Percentiles rank a stretch among this genome's conserved stretches.
Evolutionary conservation across 1,284 basidiomycete genomes (phyloP).

Genomic region (Rhodotorula glutinis): DNA sequence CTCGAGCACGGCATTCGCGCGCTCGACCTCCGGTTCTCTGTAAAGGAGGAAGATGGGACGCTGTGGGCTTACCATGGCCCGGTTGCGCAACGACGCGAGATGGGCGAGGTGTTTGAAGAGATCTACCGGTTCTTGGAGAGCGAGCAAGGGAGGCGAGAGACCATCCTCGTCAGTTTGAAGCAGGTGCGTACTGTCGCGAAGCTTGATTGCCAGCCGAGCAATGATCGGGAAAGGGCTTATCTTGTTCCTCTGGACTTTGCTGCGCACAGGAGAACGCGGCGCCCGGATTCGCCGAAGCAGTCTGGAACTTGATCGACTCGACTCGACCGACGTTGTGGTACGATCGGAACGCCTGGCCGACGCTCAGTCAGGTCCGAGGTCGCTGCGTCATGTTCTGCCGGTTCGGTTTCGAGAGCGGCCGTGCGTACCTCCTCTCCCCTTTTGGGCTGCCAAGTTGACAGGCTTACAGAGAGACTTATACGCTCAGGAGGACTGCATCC

Average conservation of each 20-base stretch:
- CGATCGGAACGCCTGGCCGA: slow-evolving; percentile 20
- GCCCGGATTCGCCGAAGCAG: slow-evolving; percentile 1
- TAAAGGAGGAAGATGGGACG: neutral
- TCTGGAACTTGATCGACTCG: slow-evolving; percentile 14
- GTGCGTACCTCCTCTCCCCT: slow-evolving; percentile 1
- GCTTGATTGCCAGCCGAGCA: no score
- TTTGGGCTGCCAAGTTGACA: no score
- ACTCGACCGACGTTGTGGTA: slow-evolving; percentile 13
- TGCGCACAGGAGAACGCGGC: slow-evolving; percentile 12
- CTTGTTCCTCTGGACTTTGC: no score
- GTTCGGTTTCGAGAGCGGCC: slow-evolving; percentile 8
- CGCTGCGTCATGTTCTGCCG: slow-evolving; percentile 24
- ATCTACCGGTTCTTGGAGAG: slow-evolving; percentile 14
- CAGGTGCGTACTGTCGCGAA: slow-evolving; percentile 8
- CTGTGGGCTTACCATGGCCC: slow-evolving; percentile 27
- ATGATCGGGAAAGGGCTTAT: no score
- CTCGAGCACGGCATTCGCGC: slow-evolving; percentile 19
- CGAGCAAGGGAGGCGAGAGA: slow-evolving; percentile 6
- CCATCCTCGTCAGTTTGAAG: slow-evolving; percentile 19
- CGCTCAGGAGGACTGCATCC: slow-evolving; percentile 23
- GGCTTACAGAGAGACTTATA: neutral
- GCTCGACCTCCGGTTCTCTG: slow-evolving; percentile 23
- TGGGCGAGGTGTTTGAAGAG: slow-evolving; percentile 12
- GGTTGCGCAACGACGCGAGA: slow-evolving; percentile 5
- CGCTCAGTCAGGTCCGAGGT: slow-evolving; percentile 16